These are phyloP conservation scores for Chrysoporthe puriensis DNA, from an alignment of 2,329 filamentous ascomycete species.

Conservation along the genomic window DNA sequence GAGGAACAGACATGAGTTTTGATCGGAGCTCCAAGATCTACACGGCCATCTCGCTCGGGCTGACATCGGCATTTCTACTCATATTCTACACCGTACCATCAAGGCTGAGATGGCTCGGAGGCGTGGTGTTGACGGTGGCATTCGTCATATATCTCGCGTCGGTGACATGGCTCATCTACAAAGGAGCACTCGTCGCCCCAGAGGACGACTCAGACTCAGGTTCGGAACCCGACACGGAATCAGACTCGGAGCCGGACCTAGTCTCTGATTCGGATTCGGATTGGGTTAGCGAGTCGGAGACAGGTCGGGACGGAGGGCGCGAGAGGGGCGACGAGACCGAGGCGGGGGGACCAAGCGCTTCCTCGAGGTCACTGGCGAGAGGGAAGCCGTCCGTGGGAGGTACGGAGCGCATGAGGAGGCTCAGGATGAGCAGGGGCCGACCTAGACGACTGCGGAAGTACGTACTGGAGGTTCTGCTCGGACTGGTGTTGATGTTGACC, in stretches of 20 bases:
- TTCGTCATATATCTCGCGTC: constrained; percentile 51
- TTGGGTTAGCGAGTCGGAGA: not conserved
- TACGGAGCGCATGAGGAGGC: not conserved
- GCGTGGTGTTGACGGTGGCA: constrained; percentile 43
- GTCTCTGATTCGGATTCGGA: not conserved
- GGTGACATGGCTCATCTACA: constrained; percentile 49
- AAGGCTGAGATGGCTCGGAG: constrained; percentile 40
- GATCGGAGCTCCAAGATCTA: constrained; percentile 53
- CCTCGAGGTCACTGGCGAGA: not conserved
- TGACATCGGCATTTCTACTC: constrained; percentile 46
- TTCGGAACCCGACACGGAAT: constrained; percentile 26
- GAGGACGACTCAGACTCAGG: constrained; percentile 47
- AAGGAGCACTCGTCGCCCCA: constrained; percentile 45
- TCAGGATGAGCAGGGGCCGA: not conserved
- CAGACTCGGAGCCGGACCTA: constrained; percentile 3
- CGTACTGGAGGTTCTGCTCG: constrained; percentile 44
- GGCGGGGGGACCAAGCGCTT: not conserved
- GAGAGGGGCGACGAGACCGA: not conserved
- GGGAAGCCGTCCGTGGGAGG: constrained; percentile 9
- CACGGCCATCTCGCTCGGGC: constrained; percentile 43
- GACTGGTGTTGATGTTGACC: constrained; percentile 48
- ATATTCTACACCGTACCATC: constrained; percentile 38
- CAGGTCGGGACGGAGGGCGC: not conserved
- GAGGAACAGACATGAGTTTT: constrained; percentile 40
- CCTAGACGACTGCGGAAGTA: constrained; percentile 25